These are phyloP conservation scores for Colletotrichum sublineola DNA, from an alignment of 2,329 filamentous ascomycete species.

Conservation along the genomic window DNA sequence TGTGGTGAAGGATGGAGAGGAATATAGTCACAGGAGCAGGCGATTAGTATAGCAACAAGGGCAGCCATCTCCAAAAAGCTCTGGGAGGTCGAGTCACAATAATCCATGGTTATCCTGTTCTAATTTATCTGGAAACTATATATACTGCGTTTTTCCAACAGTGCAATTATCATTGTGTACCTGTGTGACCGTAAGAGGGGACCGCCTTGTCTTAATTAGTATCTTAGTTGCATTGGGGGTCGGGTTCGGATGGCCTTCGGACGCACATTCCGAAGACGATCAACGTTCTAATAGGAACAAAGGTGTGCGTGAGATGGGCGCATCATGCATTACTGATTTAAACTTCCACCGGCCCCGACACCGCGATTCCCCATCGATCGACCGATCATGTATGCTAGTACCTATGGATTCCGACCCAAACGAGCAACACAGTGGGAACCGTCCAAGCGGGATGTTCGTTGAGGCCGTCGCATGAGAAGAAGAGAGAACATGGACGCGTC, in stretches of 20 bases:
- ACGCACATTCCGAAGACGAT: neutral
- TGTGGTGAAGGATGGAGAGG: no score
- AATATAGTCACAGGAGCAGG: no score
- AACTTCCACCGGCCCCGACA: neutral
- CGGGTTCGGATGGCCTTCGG: slow-evolving; percentile 1
- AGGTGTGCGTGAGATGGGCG: neutral
- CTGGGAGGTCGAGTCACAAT: no score
- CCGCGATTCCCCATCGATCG: neutral
- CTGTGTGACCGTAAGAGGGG: no score
- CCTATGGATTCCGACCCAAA: neutral
- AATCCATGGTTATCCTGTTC: no score
- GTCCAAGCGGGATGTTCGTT: neutral
- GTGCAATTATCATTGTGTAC: no score
- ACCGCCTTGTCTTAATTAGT: no score
- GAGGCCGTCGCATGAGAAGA: neutral
- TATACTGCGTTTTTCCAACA: no score
- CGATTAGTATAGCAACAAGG: no score
- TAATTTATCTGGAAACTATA: no score
- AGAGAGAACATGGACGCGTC: neutral
- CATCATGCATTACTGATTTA: neutral
- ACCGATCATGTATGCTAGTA: neutral
- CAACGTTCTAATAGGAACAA: neutral
- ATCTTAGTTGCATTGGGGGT: neutral
- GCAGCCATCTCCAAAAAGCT: no score
- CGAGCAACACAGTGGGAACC: no score